phyloP scores from a whole-genome alignment of 331 rosid species.

The Telfairia occidentalis region DNA sequence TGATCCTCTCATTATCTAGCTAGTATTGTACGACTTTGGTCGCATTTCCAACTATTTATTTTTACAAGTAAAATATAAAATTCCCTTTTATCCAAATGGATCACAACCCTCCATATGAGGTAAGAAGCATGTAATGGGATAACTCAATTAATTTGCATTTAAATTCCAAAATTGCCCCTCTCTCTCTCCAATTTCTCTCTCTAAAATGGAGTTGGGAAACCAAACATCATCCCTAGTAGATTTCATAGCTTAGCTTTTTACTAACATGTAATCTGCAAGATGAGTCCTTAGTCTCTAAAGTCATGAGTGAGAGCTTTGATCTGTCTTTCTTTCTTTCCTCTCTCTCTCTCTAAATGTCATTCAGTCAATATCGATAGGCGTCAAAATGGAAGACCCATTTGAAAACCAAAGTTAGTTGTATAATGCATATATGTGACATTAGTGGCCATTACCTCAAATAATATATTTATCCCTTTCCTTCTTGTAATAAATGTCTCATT shows the following conservation, averaged over 20 bases:
- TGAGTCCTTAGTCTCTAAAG: slow-evolving; percentile 48
- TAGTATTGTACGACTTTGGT: too few relatives aligned
- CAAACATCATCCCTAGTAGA: slow-evolving; percentile 48
- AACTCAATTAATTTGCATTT: not conserved
- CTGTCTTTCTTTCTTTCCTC: slow-evolving; percentile 15
- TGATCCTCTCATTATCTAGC: too few relatives aligned
- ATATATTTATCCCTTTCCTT: not conserved
- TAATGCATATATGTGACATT: slow-evolving; percentile 33
- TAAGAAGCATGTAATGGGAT: not conserved
- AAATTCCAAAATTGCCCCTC: not conserved
- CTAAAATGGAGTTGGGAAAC: slow-evolving; percentile 33
- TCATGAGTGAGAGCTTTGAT: slow-evolving; percentile 46
- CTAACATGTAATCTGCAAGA: slow-evolving; percentile 49
- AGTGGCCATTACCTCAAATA: slow-evolving; percentile 58
- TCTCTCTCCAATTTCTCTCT: not conserved
- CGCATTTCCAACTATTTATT: too few relatives aligned
- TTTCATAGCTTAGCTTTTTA: slow-evolving; percentile 49
- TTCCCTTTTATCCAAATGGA: not conserved
- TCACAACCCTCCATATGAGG: not conserved
- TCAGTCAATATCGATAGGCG: slow-evolving; percentile 52
- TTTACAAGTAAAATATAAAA: not conserved
- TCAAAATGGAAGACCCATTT: slow-evolving; percentile 34
- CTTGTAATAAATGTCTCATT: too few relatives aligned
- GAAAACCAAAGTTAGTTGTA: slow-evolving; percentile 28
- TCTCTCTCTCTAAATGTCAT: slow-evolving; percentile 10